Percentiles rank a stretch among this genome's conserved stretches.
Evolutionary conservation across 108 stramenopile species (phyloP).

Genomic region (Pseudonitzschia delicatissima): DNA sequence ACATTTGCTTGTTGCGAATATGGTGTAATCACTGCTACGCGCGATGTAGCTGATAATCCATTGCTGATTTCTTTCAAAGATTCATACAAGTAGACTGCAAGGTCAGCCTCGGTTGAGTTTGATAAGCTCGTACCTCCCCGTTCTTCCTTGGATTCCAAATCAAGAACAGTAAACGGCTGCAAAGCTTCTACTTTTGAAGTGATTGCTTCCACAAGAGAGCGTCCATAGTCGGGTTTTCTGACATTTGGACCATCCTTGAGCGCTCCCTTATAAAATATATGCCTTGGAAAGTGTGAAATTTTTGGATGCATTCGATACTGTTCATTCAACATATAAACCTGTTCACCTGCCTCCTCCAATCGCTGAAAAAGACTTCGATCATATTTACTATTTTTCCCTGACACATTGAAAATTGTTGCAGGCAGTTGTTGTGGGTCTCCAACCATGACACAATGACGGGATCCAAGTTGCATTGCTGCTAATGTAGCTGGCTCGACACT

Average conservation of each 20-base stretch:
- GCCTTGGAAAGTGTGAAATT: conserved; percentile 86
- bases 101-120: conserved; percentile 71
- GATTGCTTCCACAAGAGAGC: conserved; percentile 54
- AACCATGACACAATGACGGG: conserved; percentile 86
- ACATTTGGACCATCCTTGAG: conserved; percentile 86
- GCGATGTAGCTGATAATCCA: conserved; percentile 47
- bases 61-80: conserved; percentile 42
- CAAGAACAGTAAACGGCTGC: conserved; percentile 75
- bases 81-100: conserved; percentile 70
- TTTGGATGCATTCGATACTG: conserved; percentile 96
- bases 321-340: conserved; percentile 90
- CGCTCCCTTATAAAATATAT: conserved; percentile 83
- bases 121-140: conserved; percentile 79
- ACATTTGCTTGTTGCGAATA: conserved; percentile 87
- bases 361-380: conserved; percentile 96
- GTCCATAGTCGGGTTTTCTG: conserved; percentile 56
- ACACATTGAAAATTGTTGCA: conserved; percentile 92
- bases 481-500: conserved; percentile 94
- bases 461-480: conserved; percentile 88
- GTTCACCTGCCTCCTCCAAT: conserved; percentile 89
- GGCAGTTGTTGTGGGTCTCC: conserved; percentile 99
- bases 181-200: conserved; percentile 42
- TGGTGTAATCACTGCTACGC: conserved; percentile 88
- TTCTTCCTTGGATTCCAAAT: conserved; percentile 82
- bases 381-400: conserved; percentile 78